Conservation (phyloP, 2,329 filamentous ascomycete genomes). For the Coniochaeta sp. region DNA sequence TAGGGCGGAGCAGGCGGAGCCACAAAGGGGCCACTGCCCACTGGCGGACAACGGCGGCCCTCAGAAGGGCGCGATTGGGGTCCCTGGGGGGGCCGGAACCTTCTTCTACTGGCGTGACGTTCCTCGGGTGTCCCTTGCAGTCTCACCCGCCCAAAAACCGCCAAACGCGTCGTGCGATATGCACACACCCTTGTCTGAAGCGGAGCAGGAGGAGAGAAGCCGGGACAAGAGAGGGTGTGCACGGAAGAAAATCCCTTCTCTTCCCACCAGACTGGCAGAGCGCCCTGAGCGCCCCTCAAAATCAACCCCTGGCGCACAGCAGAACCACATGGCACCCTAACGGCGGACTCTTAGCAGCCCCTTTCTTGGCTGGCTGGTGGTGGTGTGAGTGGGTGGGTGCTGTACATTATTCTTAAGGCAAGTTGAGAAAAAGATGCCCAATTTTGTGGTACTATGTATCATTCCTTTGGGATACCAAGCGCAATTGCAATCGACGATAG, state of each 20-base stretch:
- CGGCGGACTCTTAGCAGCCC: neutral
- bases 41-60: too few species aligned
- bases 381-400: neutral
- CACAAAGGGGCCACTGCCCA: too few species aligned
- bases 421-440: neutral
- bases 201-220: too few species aligned
- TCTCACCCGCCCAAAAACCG: neutral
- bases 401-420: neutral
- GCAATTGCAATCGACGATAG: neutral
- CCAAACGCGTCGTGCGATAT: neutral
- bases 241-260: neutral
- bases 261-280: neutral
- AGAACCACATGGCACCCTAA: constrained; percentile 1
- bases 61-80: too few species aligned
- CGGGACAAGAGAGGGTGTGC: neutral
- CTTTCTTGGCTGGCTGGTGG: constrained; percentile 2
- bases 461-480: neutral
- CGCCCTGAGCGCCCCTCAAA: neutral
- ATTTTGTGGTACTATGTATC: neutral
- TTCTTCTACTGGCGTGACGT: neutral
- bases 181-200: neutral
- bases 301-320: neutral
- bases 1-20: too few species aligned
- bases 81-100: neutral
- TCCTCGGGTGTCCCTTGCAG: neutral